Base-by-base conservation (phyloP, 768 basidiomycete genomes). In the Hygrophoropsis aurantiaca region DNA sequence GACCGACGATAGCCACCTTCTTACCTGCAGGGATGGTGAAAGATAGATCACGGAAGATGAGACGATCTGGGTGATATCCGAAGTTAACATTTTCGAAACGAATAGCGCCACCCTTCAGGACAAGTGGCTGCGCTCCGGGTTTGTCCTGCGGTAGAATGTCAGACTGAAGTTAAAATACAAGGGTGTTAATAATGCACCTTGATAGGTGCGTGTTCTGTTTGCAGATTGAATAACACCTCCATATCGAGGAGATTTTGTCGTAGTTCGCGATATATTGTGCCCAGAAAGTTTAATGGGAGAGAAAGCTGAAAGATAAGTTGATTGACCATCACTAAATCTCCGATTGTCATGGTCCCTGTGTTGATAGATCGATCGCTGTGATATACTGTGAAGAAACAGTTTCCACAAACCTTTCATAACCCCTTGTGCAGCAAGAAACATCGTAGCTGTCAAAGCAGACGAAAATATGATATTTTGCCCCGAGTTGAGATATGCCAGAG, bases 281-380 rank as follows among this genome's bases (percentile, higher is more conserved):
- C 97, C 49, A 99, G 72, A 70, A 99, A 99, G 69, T 98, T 98
- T 51, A 99, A 82, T 3, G 97, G 97, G 25, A 98, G 71, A 0
- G 94, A 97, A 0, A 99, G 73, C 61, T 99, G 97, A 74, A 99
- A 99, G 26, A 98, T 93, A 20, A 99, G 78, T 61, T 97, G 95
- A 66, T 99, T 99, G 57, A 97, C 88, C 95, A 99, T 98, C 56
- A 99, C 97, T 11, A 99, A 80, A 59, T 99, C 97, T 7, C 97
- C 97, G 19, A 99, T 81, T 4, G 94, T 97, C 95, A 99, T 98
- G 0, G 90, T 92, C 7, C 94, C 94, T 94, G 52, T 11, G 36
- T 27, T 10, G 43, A 59, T 5, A 52, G 50, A 38, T 25, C 26
- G 11, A 52, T 34, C 3, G 10, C 35, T 27, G 7, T 15, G 16